Base-by-base conservation (phyloP, 169 alveolate genomes). In the Plasmodium malariae region DNA sequence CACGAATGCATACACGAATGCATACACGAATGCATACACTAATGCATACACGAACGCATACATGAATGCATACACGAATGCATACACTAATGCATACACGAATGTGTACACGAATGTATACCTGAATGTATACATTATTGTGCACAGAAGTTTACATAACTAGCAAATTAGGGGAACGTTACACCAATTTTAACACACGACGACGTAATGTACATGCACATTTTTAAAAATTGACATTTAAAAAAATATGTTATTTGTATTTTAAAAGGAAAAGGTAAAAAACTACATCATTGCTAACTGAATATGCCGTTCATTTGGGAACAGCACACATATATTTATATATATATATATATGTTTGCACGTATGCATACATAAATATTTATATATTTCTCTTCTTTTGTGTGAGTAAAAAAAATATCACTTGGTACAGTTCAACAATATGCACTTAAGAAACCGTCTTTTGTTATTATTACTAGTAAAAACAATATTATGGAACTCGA, bases 401-500 rank as follows among this genome's bases (percentile, higher is more conserved):
- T 9, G 51, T 9, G 5, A 6, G 51, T 40, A 9, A 40, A 40
- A 6, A 54, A 54, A 54, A 54, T 14, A 54, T 14, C 14, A 14
- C 6, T 14, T 1, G 9, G 9, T 3, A 3, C 24, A 14, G 9
- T 9, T 11, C 2, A 12, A 32, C 19, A 73, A 62, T 26, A 73
- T 73, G 87, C 48, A 21, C 32, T 21, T 73, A 43, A 37, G 24
- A 55, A 55, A 19, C 24, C 1, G 40, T 24, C 7, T 19, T 30
- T 36, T 48, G 57, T 21, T 57, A 14, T 36, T 73, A 57, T 12
- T 30, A 14, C 36, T 73, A 43, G 17, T 48, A 73, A 57, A 40
- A 71, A 71, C 30, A 3, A 71, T 71, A 51, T 14, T 71, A 11
- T 54, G 65, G 86, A 49, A 40, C 37, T 71, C 54, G 24, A 36